Evolutionary conservation across 331 rosid species (phyloP).

Genomic region (Quercus tomentella): DNA sequence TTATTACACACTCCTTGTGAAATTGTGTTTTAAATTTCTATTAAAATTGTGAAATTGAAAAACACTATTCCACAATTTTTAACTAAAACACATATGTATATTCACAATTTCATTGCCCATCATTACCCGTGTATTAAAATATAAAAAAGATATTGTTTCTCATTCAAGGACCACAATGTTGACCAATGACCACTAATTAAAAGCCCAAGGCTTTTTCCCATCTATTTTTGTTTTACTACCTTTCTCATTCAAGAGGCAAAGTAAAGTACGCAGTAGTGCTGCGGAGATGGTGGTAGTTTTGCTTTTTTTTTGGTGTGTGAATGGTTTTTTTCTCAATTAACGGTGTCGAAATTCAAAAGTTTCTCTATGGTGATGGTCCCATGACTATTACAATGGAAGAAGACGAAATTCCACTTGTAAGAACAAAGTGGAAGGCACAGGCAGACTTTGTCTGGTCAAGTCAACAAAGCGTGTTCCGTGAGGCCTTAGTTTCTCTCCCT

Average conservation of each 20-base stretch:
- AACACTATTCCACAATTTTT: too few relatives aligned
- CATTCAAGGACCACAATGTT: too few relatives aligned
- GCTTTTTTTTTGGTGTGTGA: not conserved
- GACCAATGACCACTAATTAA: too few relatives aligned
- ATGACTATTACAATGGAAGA: not conserved
- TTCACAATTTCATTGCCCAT: too few relatives aligned
- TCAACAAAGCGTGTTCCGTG: conserved; percentile 40
- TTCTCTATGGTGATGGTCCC: not conserved
- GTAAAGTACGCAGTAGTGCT: not conserved
- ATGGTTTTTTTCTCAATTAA: conserved; percentile 1
- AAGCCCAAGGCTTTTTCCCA: too few relatives aligned
- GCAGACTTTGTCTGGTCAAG: conserved; percentile 24
- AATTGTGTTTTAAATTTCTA: too few relatives aligned
- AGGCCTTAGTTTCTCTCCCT: not conserved
- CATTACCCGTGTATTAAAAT: too few relatives aligned
- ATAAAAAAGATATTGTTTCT: too few relatives aligned
- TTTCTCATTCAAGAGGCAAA: not conserved
- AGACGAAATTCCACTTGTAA: not conserved
- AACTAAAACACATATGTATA: too few relatives aligned
- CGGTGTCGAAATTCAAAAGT: conserved; percentile 3
- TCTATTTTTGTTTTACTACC: not conserved
- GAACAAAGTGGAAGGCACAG: not conserved
- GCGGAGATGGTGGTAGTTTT: not conserved
- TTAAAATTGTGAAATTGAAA: too few relatives aligned
- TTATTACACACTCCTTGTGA: accelerated